Evolutionary conservation across 192 early-diverging fungal species (phyloP).

Genomic region (Backusella tarrabulga): DNA sequence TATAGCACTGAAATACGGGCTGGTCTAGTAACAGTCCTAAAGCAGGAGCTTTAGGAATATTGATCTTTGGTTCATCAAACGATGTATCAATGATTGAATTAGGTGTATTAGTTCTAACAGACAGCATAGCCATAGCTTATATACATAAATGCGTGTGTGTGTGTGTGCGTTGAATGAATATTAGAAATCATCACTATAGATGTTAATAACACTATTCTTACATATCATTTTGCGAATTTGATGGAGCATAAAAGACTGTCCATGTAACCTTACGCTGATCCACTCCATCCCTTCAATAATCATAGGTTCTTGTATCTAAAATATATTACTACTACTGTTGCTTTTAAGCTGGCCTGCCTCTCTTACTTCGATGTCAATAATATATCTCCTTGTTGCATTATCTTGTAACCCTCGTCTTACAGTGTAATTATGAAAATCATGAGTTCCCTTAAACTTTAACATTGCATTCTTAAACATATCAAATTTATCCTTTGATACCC

Average conservation of each 20-base stretch:
- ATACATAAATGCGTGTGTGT: neutral
- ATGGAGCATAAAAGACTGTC: constrained; percentile 99
- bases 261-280: constrained; percentile 88
- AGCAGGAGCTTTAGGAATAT: constrained; percentile 96
- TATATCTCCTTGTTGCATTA: constrained; percentile 73
- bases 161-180: neutral
- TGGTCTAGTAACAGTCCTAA: constrained; percentile 84
- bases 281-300: constrained; percentile 76
- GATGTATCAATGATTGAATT: constrained; percentile 61
- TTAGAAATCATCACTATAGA: neutral
- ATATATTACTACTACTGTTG: neutral
- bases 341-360: neutral
- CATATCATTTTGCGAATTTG: constrained; percentile 99
- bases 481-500: constrained; percentile 60
- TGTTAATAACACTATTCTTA: constrained; percentile 32
- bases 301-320: constrained; percentile 59
- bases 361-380: constrained; percentile 73
- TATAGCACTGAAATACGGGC: constrained; percentile 71
- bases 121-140: constrained; percentile 70
- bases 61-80: constrained; percentile 72
- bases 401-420: constrained; percentile 76
- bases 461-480: constrained; percentile 67
- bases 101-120: constrained; percentile 76
- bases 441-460: constrained; percentile 76
- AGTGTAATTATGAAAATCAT: constrained; percentile 97